Evolutionary conservation across 2,329 filamentous ascomycete species (phyloP), one percentile per base, ranked within the genome.

Genomic region (Sporothrix euskadiensis): DNA sequence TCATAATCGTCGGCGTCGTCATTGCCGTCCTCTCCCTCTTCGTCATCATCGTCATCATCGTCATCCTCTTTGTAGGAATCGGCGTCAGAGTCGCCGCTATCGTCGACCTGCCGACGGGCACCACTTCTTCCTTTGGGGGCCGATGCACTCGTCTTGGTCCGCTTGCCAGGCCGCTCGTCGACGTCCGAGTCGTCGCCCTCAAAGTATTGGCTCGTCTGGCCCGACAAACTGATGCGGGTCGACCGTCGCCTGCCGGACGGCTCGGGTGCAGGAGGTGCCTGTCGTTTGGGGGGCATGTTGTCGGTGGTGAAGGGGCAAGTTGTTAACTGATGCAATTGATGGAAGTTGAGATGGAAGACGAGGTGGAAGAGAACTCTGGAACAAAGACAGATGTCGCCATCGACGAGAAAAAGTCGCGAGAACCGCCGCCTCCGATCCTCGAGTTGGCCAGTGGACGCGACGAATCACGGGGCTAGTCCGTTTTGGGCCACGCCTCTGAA

Each of bases 151-250:
- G 49, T 69, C 68, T 74, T 77, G 3, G 73, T 74, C 47, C 76
- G 75, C 72, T 78, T 79, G 1, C 57, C 30, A 19, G 57, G 56
- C 10, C 30, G 22, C 32, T n/a, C 22, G 22, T 54, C 41, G 14
- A 49, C 7, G 4, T 22, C n/a, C 71, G 79, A 78, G 12, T 80
- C 77, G 12, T 79, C 77, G 69, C 74, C 78, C 73, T 87, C 86
- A 77, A 88, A 88, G 78, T 88, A 88, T 22, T 79, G 80, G 80
- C 86, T 88, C 80, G 83, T 88, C 76, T 83, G 80, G 26, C 76
- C 78, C 0, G 82, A 81, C 35, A 82, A 83, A 78, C 80, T 83
- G 52, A 85, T 78, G 61, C 87, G 86, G 30, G 81, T 78, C 6
- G 87, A 88, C 69, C 84, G 82, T n/a, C 85, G 83, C 22, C 84